A percentile compares a stretch with the other conserved stretches of the same genome.
Conservation (phyloP, 352 stramenopile species). For the Phytophthora aleatoria region DNA sequence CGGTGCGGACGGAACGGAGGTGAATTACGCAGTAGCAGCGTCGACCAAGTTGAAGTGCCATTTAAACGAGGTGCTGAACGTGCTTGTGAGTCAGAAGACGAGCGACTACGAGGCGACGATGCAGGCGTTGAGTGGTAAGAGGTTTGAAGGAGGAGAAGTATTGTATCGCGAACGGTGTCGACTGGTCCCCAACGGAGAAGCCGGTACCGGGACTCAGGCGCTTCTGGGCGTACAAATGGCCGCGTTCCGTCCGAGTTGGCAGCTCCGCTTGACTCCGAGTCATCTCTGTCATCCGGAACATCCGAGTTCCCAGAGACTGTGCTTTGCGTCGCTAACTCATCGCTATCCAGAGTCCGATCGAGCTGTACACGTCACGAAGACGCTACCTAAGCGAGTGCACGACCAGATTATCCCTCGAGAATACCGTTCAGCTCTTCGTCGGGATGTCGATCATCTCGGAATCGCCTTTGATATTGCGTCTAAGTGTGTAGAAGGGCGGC, state of each 20-base stretch:
- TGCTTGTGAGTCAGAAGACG: constrained; percentile 41
- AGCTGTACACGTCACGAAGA: constrained; percentile 68
- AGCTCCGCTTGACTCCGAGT: constrained; percentile 12
- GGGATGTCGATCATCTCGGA: constrained; percentile 57
- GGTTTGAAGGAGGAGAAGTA: constrained; percentile 40
- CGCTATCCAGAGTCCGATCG: constrained; percentile 44
- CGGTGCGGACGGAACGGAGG: constrained; percentile 23
- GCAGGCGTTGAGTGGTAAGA: constrained; percentile 34
- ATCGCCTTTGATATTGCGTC: constrained; percentile 53
- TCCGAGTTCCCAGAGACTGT: constrained; percentile 39
- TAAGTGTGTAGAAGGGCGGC: not conserved
- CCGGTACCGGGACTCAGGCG: constrained; percentile 4
- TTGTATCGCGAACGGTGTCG: constrained; percentile 42
- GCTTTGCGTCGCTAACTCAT: constrained; percentile 51
- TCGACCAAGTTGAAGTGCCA: constrained; percentile 48
- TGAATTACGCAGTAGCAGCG: constrained; percentile 44
- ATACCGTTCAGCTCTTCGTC: constrained; percentile 46
- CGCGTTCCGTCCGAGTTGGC: constrained; percentile 19
- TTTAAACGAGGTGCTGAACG: constrained; percentile 60
- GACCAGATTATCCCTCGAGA: constrained; percentile 49
- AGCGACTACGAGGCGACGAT: constrained; percentile 46
- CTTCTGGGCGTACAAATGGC: constrained; percentile 33
- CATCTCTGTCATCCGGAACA: constrained; percentile 23
- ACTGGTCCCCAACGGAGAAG: constrained; percentile 17
- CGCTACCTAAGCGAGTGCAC: constrained; percentile 56